These are phyloP conservation scores for Ogataea ramenticola DNA, from an alignment of 805 yeast species.

Conservation along the genomic window DNA sequence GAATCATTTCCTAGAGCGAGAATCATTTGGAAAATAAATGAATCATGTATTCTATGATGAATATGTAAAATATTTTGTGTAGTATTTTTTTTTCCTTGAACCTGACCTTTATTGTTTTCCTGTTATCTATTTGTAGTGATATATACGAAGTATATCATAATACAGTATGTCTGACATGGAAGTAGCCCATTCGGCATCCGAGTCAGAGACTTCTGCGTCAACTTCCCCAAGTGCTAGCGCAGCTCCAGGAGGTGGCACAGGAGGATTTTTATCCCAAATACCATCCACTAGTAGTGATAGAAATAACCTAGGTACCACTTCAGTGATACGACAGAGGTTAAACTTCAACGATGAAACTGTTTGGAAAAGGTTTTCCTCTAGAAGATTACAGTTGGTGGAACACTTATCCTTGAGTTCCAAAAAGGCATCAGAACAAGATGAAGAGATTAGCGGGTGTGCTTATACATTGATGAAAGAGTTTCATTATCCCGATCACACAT, in stretches of 20 bases:
- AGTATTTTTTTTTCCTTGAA: not conserved
- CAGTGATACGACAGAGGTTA: constrained; percentile 47
- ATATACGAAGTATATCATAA: too few species aligned
- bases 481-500: constrained; percentile 49
- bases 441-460: constrained; percentile 73
- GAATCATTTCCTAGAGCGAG: not conserved
- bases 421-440: constrained; percentile 92
- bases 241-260: not conserved
- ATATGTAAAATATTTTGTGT: too few species aligned
- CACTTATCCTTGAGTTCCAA: constrained; percentile 48
- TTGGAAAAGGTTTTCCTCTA: constrained; percentile 89
- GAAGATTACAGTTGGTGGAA: constrained; percentile 85
- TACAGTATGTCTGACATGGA: not conserved
- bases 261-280: not conserved
- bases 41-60: not conserved
- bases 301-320: constrained; percentile 24
- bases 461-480: constrained; percentile 71
- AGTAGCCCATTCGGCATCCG: not conserved
- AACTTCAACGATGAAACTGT: constrained; percentile 72
- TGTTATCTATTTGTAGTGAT: too few species aligned
- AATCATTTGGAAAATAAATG: not conserved
- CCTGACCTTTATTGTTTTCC: too few species aligned
- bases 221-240: not conserved
- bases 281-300: not conserved
- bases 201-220: not conserved